These are phyloP conservation scores for Alternaria dauci DNA, from an alignment of 2,329 filamentous ascomycete genomes.

Conservation along the genomic window DNA sequence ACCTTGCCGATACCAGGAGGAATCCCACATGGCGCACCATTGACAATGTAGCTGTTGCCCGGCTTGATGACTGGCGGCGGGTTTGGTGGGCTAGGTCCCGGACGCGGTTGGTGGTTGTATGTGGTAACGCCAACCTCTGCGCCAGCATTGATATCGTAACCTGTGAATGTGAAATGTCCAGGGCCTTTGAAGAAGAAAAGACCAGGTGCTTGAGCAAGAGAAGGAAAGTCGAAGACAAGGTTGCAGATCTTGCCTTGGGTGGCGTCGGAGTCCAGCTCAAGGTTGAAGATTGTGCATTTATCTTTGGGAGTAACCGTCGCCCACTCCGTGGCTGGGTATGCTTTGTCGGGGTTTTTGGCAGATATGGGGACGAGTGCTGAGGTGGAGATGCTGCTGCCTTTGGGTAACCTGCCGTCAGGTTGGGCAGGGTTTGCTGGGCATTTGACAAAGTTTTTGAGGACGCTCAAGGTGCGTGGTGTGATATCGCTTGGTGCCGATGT, in stretches of 20 bases:
- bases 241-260: constrained; percentile 41
- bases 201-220: constrained; percentile 21
- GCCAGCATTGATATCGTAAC: constrained; percentile 32
- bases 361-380: constrained; percentile 35
- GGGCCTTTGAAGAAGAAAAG: constrained; percentile 40
- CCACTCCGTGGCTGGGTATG: constrained; percentile 26
- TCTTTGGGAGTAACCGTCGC: constrained; percentile 38
- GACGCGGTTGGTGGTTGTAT: constrained; percentile 33
- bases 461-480: constrained; percentile 19
- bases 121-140: constrained; percentile 30
- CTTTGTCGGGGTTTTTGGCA: constrained; percentile 26
- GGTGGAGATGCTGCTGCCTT: constrained; percentile 25
- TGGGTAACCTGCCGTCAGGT: constrained; percentile 35
- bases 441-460: constrained; percentile 15
- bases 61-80: constrained; percentile 31
- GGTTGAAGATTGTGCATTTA: constrained; percentile 44
- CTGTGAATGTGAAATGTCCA: constrained; percentile 36
- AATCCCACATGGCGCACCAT: constrained; percentile 32
- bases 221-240: constrained; percentile 42
- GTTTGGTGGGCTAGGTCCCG: constrained; percentile 29
- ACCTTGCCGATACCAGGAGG: constrained; percentile 27
- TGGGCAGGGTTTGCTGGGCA: constrained; percentile 31
- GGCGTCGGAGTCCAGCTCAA: constrained; percentile 29
- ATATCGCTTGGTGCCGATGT: constrained; percentile 30
- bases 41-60: constrained; percentile 36